Base-by-base conservation (phyloP, 2,329 filamentous ascomycete species). In the Aspergillus ibericus region DNA sequence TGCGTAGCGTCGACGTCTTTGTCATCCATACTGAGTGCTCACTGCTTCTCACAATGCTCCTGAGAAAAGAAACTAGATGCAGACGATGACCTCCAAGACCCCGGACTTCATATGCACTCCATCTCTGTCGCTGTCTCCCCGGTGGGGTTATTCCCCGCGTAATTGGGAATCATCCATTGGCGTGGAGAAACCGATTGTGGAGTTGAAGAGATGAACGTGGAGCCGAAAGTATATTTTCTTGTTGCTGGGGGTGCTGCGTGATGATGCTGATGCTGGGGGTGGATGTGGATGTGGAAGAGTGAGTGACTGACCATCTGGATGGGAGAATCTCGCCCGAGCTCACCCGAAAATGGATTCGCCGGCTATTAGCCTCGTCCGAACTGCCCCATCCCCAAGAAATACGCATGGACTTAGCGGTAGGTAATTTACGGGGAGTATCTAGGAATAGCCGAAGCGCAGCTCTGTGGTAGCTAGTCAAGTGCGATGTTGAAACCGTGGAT, bases 251-350 rank as follows among this genome's bases (percentile, higher is more conserved):
- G 10, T 32, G 8, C 29, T 32, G 29, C 29, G 29, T 32, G 29
- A 9, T 32, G 29, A 10, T 32, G 29, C 29, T 32, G 29, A 25
- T 25, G 22, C 22, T 25, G 22, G 22, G 13, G n/a, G 34, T 25
- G 34, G 18, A 12, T 13, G 10, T 52, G 15, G 36, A 18, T 18
- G 20, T 34, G 49, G 15, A 16, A 34, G 27, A 42, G 25, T 40
- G 50, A n/a, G n/a, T n/a, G n/a, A n/a, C n/a, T n/a, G n/a, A 53
- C 29, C 35, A 40, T 15, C 10, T 29, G 25, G 35, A 42, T 13
- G 20, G 5, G 35, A 53, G n/a, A n/a, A 53, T 53, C 50, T 53
- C 35, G 38, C 35, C 50, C 50, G 50, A 53, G 35, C 50, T 53
- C 35, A 35, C 50, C 50, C 50, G 50, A 18, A 10, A 10, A 3